Conservation (phyloP, 371 early-diverging fungal species). For the Mortierella sp. region DNA sequence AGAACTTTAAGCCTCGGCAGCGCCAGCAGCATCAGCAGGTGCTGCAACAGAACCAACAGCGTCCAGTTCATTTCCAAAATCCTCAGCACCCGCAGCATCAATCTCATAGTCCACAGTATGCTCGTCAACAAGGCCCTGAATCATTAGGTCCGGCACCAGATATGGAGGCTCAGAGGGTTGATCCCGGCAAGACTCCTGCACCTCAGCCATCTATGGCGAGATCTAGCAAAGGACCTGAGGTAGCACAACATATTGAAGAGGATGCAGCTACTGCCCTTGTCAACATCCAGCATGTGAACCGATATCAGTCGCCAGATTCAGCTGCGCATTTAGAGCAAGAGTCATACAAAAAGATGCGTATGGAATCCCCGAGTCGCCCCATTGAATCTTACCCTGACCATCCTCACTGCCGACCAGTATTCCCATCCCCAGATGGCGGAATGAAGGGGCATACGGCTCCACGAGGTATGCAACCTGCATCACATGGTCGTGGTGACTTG, state of each 20-base stretch:
- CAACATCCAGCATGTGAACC: conserved; percentile 38
- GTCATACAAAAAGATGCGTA: conserved; percentile 9
- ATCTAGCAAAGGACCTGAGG: conserved; percentile 23
- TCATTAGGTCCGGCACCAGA: background rate
- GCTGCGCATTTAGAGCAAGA: conserved; percentile 9
- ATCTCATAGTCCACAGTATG: conserved; percentile 2
- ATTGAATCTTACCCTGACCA: conserved; percentile 6
- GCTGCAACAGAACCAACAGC: conserved; percentile 19
- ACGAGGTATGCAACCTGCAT: background rate
- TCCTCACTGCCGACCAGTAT: conserved; percentile 8
- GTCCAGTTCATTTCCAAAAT: background rate
- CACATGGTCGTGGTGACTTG: background rate
- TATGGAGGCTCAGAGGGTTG: background rate
- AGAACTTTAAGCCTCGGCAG: conserved; percentile 22
- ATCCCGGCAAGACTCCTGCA: background rate
- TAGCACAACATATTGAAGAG: conserved; percentile 25
- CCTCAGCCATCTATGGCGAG: background rate
- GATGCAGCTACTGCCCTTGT: conserved; percentile 38
- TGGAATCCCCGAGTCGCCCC: conserved; percentile 7
- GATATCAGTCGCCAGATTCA: conserved; percentile 23
- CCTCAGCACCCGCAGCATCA: conserved; percentile 8
- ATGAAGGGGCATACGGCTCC: background rate
- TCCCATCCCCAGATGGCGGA: background rate
- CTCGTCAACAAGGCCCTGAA: conserved; percentile 8
- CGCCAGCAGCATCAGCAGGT: conserved; percentile 12